phyloP scores from a whole-genome alignment of 805 yeast genomes.

The Saccharomycopsis sp. region DNA sequence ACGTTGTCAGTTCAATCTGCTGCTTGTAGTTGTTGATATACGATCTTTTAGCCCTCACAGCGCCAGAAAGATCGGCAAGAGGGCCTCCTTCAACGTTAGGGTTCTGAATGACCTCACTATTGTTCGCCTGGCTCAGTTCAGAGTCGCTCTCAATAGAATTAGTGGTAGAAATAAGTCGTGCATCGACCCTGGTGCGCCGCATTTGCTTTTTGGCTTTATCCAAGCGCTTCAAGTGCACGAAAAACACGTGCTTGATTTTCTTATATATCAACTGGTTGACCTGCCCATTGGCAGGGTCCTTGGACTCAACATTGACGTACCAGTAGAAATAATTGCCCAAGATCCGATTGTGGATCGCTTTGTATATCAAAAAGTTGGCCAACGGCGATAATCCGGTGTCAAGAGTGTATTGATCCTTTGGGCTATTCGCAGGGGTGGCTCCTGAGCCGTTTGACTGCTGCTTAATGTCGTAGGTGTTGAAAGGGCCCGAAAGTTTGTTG shows the following conservation, averaged over 20 bases:
- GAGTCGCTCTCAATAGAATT: constrained; percentile 14
- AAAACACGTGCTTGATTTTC: constrained; percentile 42
- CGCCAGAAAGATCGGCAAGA: not conserved
- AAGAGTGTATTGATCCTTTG: not conserved
- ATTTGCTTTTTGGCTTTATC: not conserved
- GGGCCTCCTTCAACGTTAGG: not conserved
- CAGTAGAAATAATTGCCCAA: constrained; percentile 85
- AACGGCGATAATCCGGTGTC: constrained; percentile 44
- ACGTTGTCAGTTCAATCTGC: not conserved
- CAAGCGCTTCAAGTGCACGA: constrained; percentile 24
- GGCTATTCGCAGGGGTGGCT: not conserved
- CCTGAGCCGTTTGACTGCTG: not conserved
- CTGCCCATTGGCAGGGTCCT: constrained; percentile 45
- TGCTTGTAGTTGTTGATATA: not conserved
- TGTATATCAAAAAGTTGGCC: constrained; percentile 66
- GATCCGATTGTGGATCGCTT: constrained; percentile 56
- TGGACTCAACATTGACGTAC: constrained; percentile 84
- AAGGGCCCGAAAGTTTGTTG: constrained; percentile 12
- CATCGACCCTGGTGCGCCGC: constrained; percentile 7
- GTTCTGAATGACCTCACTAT: not conserved
- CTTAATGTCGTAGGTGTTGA: not conserved
- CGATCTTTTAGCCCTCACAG: not conserved
- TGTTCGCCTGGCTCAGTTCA: not conserved
- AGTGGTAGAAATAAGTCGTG: constrained; percentile 9
- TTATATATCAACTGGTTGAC: constrained; percentile 29